phyloP scores from a whole-genome alignment of 2,329 filamentous ascomycete genomes.

The Leptoxyphium fumago region DNA sequence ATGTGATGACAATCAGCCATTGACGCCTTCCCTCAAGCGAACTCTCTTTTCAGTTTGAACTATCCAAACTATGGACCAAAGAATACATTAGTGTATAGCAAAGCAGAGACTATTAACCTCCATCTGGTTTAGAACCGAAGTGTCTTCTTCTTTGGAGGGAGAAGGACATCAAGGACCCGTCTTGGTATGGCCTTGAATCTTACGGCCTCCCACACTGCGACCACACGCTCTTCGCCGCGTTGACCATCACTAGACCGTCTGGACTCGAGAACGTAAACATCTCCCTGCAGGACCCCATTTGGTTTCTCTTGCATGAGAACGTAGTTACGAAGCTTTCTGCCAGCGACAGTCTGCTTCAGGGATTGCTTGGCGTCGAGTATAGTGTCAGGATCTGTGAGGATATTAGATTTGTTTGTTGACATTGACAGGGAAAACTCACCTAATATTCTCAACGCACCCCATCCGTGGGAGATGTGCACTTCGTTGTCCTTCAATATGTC shows the following conservation, averaged over 20 bases:
- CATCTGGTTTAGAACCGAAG: not conserved
- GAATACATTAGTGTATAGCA: too few relatives aligned
- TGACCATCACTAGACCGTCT: not conserved
- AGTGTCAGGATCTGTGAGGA: not conserved
- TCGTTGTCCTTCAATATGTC: slow-evolving; percentile 16
- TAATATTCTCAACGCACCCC: slow-evolving; percentile 17
- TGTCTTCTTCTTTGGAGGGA: slow-evolving; percentile 39
- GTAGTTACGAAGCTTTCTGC: slow-evolving; percentile 13
- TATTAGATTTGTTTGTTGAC: too few relatives aligned
- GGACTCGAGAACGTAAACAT: slow-evolving; percentile 16
- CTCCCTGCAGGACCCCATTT: slow-evolving; percentile 12
- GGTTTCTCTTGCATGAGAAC: slow-evolving; percentile 19
- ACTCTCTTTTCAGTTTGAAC: too few relatives aligned
- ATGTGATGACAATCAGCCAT: too few relatives aligned
- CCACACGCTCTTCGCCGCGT: slow-evolving; percentile 13
- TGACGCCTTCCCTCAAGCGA: too few relatives aligned
- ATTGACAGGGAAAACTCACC: slow-evolving; percentile 6
- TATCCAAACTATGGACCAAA: too few relatives aligned
- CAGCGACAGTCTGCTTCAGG: not conserved
- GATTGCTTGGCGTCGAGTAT: not conserved
- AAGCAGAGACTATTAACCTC: too few relatives aligned
- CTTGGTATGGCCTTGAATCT: slow-evolving; percentile 41
- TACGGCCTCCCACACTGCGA: slow-evolving; percentile 18
- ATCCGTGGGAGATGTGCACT: slow-evolving; percentile 24
- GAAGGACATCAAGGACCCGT: slow-evolving; percentile 46